Base-by-base conservation (phyloP, 805 yeast species). In the Zygosaccharomyces pseudorouxii region DNA sequence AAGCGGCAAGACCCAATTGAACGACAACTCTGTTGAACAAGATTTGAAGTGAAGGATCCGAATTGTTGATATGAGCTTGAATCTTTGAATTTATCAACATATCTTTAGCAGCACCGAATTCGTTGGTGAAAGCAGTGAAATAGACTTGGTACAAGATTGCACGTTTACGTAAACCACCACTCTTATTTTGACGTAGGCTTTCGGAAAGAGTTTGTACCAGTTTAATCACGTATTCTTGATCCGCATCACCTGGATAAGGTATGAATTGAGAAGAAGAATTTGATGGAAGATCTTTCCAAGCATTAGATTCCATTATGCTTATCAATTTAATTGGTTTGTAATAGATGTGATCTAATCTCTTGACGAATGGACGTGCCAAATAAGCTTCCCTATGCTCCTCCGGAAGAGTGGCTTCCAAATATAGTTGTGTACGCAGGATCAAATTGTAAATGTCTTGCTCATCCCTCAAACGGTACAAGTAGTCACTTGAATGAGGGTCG, bases 401-500 rank as follows among this genome's bases (percentile, higher is more conserved):
- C 35, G 82, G 72, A 50, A 79, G 71, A 46, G 78, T 78, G 33
- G 74, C 65, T 70, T 92, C 97, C 65, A 84, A 77, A 71, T 93
- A 92, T 53, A 86, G 69, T 74, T 93, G 99, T 22, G 89, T 81
- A 63, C 96, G 82, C 52, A 93, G 78, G 53, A 93, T 77, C 64
- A 88, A 75, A 47, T 76, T 75, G 73, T 89, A 92, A 47, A 93
- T 75, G 33, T 71, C 71, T 53, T 82, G 76, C 72, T 93, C 99
- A 69, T 90, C 96, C 69, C 84, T 84, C 64, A 93, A 78, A 68
- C 98, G 81, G 57, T 84, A 86, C 57, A 93, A 79, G 69, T 92
- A 93, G 69, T 93, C 99, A 49, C 88, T 83, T 20, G 97, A 86
- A 67, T 93, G 97, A 39, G 97, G 96, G 69, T 93, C 98, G 61